Evolutionary conservation across 2,329 filamentous ascomycete species (phyloP), one percentile per base, ranked within the genome.

Genomic region (Penicillium brasilianum): DNA sequence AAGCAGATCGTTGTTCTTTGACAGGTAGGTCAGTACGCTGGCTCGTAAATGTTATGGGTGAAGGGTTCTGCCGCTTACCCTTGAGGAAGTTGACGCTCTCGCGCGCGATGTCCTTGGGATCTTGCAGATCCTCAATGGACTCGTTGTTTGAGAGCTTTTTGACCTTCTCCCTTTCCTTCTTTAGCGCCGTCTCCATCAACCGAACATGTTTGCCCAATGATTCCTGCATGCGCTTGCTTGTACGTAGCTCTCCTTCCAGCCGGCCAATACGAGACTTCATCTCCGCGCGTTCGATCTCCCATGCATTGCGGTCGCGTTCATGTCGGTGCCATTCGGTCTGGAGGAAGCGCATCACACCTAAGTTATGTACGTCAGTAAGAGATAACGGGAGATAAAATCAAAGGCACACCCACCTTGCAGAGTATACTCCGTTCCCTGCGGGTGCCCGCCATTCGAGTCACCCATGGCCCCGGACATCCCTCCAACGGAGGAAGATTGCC

Each of bases 241-340:
- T 92, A 66, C 93, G 86, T 34, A 90, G 87, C 69, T 96, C 92
- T 57, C 95, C 95, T 79, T 99, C 95, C 66, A 98, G 87, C 72
- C 91, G 90, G 55, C 94, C 94, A 80, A 99, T 97, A 73, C 96
- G 89, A 69, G 92, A 93, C 82, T 96, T 97, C 95, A 99, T 98
- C 81, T 99, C 95, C 72, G 96, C 95, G 74, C 93, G 90, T 80
- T 99, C 95, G 76, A 99, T 99, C 79, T 99, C 95, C 95, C 95
- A 99, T 39, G 93, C 90, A 80, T 99, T 99, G 71, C 95, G 88
- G 75, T 97, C 95, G 79, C 95, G 91, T 80, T 99, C 95, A 78
- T 99, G 94, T 69, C 92, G 90, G 80, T 99, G 95, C 95, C 95
- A 99, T 86, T 99, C 94, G 51, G 95, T 95, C 81, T 99, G 95